Evolutionary conservation across 805 yeast species (phyloP).

Genomic region (Candida khao-thaluensis): DNA sequence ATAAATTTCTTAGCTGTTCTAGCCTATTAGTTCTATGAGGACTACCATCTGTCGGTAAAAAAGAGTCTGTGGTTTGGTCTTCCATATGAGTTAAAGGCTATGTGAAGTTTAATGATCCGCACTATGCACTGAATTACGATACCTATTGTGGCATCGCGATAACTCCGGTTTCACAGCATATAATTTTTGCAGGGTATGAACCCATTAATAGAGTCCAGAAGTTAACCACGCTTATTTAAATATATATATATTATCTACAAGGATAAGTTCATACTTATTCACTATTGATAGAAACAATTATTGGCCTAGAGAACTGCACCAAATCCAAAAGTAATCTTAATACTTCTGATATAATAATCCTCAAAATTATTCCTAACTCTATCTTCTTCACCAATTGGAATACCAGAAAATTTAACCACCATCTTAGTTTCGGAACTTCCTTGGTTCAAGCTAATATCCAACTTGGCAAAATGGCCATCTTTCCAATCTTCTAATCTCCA

Average conservation of each 20-base stretch:
- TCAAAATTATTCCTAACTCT: slow-evolving; percentile 80
- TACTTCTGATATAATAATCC: slow-evolving; percentile 84
- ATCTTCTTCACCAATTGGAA: slow-evolving; percentile 95
- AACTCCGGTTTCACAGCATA: too few relatives aligned
- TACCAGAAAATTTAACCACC: slow-evolving; percentile 77
- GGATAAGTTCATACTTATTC: too few relatives aligned
- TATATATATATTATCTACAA: too few relatives aligned
- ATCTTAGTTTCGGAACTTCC: slow-evolving; percentile 83
- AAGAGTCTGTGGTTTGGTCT: background rate
- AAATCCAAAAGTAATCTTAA: slow-evolving; percentile 90
- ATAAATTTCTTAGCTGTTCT: background rate
- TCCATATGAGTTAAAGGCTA: too few relatives aligned
- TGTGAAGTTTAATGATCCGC: too few relatives aligned
- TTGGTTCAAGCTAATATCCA: slow-evolving; percentile 66
- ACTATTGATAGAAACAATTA: too few relatives aligned
- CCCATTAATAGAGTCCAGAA: too few relatives aligned
- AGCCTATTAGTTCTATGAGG: background rate
- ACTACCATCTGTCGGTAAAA: slow-evolving; percentile 1
- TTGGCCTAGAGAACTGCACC: slow-evolving; percentile 84
- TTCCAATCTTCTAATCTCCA: slow-evolving; percentile 95
- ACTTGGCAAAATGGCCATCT: slow-evolving; percentile 70
- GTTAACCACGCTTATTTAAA: too few relatives aligned
- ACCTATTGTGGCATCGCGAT: slow-evolving; percentile 3
- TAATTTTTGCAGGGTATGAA: too few relatives aligned
- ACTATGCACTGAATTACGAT: slow-evolving; percentile 3